Evolutionary conservation across 2,329 filamentous ascomycete species (phyloP), one percentile per base, ranked within the genome.

Genomic region (Graphilbum fragrans): DNA sequence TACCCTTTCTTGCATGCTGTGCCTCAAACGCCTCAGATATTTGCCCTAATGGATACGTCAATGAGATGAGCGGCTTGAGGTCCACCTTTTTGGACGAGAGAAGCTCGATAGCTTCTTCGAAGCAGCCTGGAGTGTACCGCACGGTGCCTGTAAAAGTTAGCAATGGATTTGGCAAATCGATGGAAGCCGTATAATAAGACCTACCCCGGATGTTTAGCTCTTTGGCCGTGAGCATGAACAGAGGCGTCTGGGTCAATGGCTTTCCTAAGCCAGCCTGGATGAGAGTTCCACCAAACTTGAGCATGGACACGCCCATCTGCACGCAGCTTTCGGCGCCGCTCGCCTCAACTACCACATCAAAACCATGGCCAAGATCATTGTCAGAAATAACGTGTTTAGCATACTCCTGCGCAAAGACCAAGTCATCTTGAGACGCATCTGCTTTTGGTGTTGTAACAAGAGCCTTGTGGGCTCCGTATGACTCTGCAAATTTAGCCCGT

Each of bases 41-140:
- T 20, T 40, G 32, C 0, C 47, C 52, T 21, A 55, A 34, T 1
- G 52, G 50, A 36, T 50, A 55, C 8, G 50, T 53, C 0, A 47
- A 48, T 4, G 52, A 51, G 32, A 54, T 52, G 6, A 55, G 42
- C 14, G 52, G 52, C 43, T 50, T 53, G 14, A 53, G 40, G 34
- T 53, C 43, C 4, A 55, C 50, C 19, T 38, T 35, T 16, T 50
- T 48, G 6, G 47, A 23, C 14, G 42, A 23, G 5, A 55, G 38
- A 1, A 55, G 49, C 27, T 41, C 41, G 32, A 55, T 53, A 9
- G 52, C 50, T 17, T 53, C 50, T 2, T 36, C 44, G 23, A 52
- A 55, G 41, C 52, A 55, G 16, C 51, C 52, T 14, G 50, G 47
- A 2, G 50, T 55, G 34, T 53, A 55, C 6, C 52, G 43, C 1